These are phyloP conservation scores for Coemansia reversa DNA, from an alignment of 192 early-diverging fungal species.

Conservation along the genomic window DNA sequence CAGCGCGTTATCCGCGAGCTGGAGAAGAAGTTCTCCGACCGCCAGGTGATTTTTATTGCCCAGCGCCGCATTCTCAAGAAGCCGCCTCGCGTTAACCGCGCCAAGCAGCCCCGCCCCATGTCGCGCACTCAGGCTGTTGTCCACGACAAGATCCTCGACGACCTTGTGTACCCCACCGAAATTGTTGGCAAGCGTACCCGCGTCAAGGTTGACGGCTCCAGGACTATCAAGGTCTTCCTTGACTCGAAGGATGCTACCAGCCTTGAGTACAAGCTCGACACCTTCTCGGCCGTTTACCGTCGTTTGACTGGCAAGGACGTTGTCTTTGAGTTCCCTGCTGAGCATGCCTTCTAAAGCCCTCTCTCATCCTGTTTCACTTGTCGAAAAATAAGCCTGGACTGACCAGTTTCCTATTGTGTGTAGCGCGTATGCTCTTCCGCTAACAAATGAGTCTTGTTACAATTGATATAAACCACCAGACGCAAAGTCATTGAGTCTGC, in stretches of 20 bases:
- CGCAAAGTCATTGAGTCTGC: background rate
- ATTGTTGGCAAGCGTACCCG: slow-evolving; percentile 98
- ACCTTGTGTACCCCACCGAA: slow-evolving; percentile 98
- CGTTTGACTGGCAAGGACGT: slow-evolving; percentile 98
- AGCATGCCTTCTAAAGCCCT: slow-evolving; percentile 44
- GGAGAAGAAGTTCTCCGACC: slow-evolving; percentile 99
- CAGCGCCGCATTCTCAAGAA: slow-evolving; percentile 95
- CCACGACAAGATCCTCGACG: slow-evolving; percentile 95
- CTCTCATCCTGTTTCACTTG: background rate
- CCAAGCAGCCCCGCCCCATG: slow-evolving; percentile 91
- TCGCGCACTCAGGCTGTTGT: slow-evolving; percentile 94
- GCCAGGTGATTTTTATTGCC: slow-evolving; percentile 92
- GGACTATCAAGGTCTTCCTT: slow-evolving; percentile 94
- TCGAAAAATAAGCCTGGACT: background rate
- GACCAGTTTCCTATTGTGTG: too few species aligned
- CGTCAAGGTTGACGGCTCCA: slow-evolving; percentile 92
- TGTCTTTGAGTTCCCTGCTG: slow-evolving; percentile 91
- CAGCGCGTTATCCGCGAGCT: slow-evolving; percentile 95
- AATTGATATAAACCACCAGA: background rate
- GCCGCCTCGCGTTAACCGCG: slow-evolving; percentile 86
- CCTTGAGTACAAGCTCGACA: slow-evolving; percentile 98
- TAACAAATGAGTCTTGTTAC: background rate
- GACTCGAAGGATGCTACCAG: slow-evolving; percentile 98
- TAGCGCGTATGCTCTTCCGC: too few species aligned
- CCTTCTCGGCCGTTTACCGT: slow-evolving; percentile 94